Conservation (phyloP, 2,329 filamentous ascomycete genomes). For the Aureobasidium sp. region DNA sequence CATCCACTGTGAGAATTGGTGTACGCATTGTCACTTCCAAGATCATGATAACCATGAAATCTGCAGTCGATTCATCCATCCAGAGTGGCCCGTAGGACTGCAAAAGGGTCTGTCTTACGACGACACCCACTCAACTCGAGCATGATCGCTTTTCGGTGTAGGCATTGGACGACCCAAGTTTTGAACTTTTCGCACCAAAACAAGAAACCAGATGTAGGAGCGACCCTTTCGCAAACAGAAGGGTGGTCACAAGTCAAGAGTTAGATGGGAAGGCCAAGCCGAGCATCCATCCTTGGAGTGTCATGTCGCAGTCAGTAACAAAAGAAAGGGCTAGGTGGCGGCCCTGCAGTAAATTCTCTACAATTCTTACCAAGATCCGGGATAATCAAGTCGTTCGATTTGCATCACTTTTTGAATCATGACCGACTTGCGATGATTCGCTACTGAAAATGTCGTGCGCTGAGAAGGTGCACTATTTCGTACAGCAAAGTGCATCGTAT, state of each 20-base stretch:
- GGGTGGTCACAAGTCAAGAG: slow-evolving; percentile 2
- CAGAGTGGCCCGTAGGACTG: neutral
- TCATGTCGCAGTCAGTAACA: neutral
- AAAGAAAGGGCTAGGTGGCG: neutral
- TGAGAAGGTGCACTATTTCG: neutral
- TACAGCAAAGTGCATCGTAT: neutral
- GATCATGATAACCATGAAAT: neutral
- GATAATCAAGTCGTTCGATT: neutral
- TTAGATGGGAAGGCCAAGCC: neutral
- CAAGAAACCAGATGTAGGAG: neutral
- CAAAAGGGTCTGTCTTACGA: neutral
- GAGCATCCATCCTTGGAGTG: neutral
- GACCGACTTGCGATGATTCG: neutral
- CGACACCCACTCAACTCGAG: slow-evolving; percentile 3
- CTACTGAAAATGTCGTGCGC: neutral
- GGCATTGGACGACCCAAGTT: neutral
- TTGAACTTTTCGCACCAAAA: neutral
- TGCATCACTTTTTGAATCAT: neutral
- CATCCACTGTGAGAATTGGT: neutral
- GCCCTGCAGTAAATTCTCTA: neutral
- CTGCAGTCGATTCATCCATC: neutral
- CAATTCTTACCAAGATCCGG: neutral
- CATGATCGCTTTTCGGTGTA: neutral
- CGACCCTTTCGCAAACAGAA: neutral
- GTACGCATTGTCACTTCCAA: neutral